Percentiles rank a stretch among this genome's conserved stretches.
Conservation (phyloP, 2,329 filamentous ascomycete genomes). For the Aspergillus quadrilineatus region DNA sequence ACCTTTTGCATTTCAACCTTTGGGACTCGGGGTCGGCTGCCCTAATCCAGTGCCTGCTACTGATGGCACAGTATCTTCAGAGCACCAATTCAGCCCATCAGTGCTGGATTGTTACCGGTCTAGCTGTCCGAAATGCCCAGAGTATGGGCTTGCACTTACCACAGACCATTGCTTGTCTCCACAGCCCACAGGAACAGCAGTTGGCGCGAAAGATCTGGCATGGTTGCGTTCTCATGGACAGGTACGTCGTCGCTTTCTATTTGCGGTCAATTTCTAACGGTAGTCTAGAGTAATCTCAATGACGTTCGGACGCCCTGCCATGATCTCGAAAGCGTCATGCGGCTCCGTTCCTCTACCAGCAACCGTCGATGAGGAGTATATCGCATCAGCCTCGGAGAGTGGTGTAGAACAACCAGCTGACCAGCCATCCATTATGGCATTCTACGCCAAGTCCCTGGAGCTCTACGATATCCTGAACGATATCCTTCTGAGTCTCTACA, state of each 20-base stretch:
- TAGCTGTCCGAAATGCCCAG: conserved; percentile 50
- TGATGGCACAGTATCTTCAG: conserved; percentile 52
- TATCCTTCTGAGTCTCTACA: conserved; percentile 33
- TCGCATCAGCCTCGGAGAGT: conserved; percentile 14
- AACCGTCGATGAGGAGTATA: conserved; percentile 34
- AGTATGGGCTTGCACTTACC: conserved; percentile 48
- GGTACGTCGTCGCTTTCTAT: conserved; percentile 18
- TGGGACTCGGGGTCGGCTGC: conserved; percentile 47
- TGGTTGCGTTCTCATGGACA: conserved; percentile 39
- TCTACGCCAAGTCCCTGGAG: conserved; percentile 34
- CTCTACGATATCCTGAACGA: conserved; percentile 39
- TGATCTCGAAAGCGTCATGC: conserved; percentile 33
- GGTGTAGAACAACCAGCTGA: conserved; percentile 23
- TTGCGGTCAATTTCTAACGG: background rate
- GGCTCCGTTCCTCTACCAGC: conserved; percentile 30
- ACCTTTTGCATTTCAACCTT: conserved; percentile 43
- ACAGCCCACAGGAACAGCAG: conserved; percentile 29
- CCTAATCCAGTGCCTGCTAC: conserved; percentile 48
- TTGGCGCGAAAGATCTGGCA: conserved; percentile 37
- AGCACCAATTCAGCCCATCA: conserved; percentile 50
- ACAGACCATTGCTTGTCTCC: conserved; percentile 34
- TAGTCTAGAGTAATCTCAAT: conserved; percentile 36
- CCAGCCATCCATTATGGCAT: conserved; percentile 32
- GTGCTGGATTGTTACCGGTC: conserved; percentile 52
- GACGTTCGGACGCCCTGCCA: conserved; percentile 38